A percentile compares a stretch with the other conserved stretches of the same genome.
Evolutionary conservation across 202 grass and related monocot genomes (phyloP).

Genomic region (Hordeum pubiflorum): DNA sequence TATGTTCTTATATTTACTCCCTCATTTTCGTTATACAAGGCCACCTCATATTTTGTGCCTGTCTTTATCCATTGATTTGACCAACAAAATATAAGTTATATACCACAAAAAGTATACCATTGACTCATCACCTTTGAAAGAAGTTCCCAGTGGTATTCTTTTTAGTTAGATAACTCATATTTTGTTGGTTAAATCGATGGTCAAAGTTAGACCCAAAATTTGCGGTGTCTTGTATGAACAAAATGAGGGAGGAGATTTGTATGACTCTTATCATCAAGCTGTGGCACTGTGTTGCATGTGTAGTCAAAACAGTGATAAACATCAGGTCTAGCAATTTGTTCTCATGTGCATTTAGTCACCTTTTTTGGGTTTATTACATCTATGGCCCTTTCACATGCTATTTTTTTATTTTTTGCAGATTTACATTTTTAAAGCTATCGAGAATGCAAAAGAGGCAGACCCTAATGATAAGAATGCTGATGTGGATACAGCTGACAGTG

Average conservation of each 20-base stretch:
- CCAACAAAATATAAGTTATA: not conserved
- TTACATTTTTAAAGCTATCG: slow-evolving; percentile 39
- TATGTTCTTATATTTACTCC: not conserved
- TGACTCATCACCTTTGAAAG: not conserved
- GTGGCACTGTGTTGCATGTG: not conserved
- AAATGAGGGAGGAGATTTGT: not conserved
- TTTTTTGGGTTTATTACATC: not conserved
- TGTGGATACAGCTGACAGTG: not conserved
- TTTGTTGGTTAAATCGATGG: not conserved
- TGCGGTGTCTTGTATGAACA: not conserved
- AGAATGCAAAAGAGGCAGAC: slow-evolving; percentile 1
- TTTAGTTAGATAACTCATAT: not conserved
- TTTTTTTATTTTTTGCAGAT: slow-evolving; percentile 22
- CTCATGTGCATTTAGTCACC: not conserved
- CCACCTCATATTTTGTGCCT: not conserved
- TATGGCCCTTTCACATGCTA: not conserved
- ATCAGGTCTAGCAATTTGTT: not conserved
- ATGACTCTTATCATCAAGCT: not conserved
- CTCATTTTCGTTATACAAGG: not conserved
- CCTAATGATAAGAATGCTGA: slow-evolving; percentile 10
- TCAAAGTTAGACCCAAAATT: not conserved
- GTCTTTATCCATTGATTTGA: not conserved
- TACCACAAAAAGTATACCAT: not conserved
- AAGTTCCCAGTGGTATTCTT: not conserved
- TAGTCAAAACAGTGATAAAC: not conserved